Base-by-base conservation (phyloP, 116 monocot genomes). In the Zostera marina region DNA sequence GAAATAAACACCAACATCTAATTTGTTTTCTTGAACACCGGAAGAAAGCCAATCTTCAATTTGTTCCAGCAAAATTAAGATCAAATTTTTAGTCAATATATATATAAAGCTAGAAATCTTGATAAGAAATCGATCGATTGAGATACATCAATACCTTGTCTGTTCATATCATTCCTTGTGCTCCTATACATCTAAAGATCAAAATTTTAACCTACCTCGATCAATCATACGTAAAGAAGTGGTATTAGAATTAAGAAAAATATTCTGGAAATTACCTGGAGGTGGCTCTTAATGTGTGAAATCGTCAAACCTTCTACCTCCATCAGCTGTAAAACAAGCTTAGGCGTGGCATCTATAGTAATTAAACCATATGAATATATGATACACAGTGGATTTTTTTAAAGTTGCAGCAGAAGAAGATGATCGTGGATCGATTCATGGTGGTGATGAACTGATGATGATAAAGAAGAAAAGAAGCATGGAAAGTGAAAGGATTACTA, bases 211-310 rank as follows among this genome's bases (percentile, higher is more conserved):
- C n/a, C n/a, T n/a, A n/a, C n/a, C n/a, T n/a, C n/a, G n/a, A n/a
- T n/a, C n/a, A n/a, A n/a, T n/a, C n/a, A n/a, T n/a, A n/a, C n/a
- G n/a, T n/a, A n/a, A n/a, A n/a, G n/a, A n/a, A n/a, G n/a, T n/a
- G n/a, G n/a, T n/a, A n/a, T n/a, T 19, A 5, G 59, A 32, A 32
- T 32, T 11, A 43, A 23, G 9, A 52, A 13, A 13, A 41, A 11
- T 21, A 42, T 19, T 14, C 56, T 49, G 12, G 7, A 54, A 59
- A 59, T 20, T 12, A 87, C 87, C 85, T 98, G 96, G 41, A 98
- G 90, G 63, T 98, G 96, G 63, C 96, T 98, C 71, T 98, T 98
- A 61, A 98, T 83, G 76, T 98, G 96, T 56, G 96, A 83, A 56
- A 89, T 98, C 22, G 82, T 89, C 25, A 98, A 72, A 16, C 96